Evolutionary conservation across 2,329 filamentous ascomycete genomes (phyloP).

Genomic region (Pseudocercospora musae): DNA sequence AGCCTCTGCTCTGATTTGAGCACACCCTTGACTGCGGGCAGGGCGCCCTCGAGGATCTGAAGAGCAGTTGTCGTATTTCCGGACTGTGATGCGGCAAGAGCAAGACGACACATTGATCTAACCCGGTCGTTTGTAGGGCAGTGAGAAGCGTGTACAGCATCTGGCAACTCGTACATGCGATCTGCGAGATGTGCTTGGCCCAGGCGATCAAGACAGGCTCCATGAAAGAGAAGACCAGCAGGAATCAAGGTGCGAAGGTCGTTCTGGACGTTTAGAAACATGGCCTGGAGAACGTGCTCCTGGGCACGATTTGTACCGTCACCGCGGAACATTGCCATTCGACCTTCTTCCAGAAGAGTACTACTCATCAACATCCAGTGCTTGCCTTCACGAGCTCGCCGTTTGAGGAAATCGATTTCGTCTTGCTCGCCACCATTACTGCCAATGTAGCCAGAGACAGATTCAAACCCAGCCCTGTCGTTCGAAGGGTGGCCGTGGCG

Average conservation of each 20-base stretch:
- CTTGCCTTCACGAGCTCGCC: slow-evolving; percentile 78
- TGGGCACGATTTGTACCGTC: slow-evolving; percentile 53
- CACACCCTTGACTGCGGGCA: slow-evolving; percentile 62
- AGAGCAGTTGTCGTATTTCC: slow-evolving; percentile 71
- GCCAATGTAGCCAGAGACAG: slow-evolving; percentile 27
- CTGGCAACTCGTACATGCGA: slow-evolving; percentile 68
- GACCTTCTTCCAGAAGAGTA: slow-evolving; percentile 80
- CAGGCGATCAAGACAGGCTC: slow-evolving; percentile 72
- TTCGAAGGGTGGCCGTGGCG: slow-evolving; percentile 73
- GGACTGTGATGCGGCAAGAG: slow-evolving; percentile 61
- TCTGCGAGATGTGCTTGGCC: slow-evolving; percentile 59
- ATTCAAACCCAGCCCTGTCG: slow-evolving; percentile 19
- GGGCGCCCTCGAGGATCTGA: slow-evolving; percentile 56
- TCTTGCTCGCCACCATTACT: slow-evolving; percentile 59
- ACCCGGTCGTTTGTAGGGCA: slow-evolving; percentile 74
- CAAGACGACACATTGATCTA: slow-evolving; percentile 68
- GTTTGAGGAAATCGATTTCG: slow-evolving; percentile 76
- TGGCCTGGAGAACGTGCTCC: slow-evolving; percentile 77
- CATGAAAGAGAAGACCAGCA: slow-evolving; percentile 67
- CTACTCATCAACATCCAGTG: slow-evolving; percentile 85
- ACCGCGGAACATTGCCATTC: slow-evolving; percentile 63
- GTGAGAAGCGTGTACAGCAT: slow-evolving; percentile 65
- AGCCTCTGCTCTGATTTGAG: slow-evolving; percentile 76
- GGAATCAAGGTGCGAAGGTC: slow-evolving; percentile 71
- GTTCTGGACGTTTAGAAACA: slow-evolving; percentile 75